Evolutionary conservation across 1,284 basidiomycete species (phyloP).

Genomic region (Ustilago nuda): DNA sequence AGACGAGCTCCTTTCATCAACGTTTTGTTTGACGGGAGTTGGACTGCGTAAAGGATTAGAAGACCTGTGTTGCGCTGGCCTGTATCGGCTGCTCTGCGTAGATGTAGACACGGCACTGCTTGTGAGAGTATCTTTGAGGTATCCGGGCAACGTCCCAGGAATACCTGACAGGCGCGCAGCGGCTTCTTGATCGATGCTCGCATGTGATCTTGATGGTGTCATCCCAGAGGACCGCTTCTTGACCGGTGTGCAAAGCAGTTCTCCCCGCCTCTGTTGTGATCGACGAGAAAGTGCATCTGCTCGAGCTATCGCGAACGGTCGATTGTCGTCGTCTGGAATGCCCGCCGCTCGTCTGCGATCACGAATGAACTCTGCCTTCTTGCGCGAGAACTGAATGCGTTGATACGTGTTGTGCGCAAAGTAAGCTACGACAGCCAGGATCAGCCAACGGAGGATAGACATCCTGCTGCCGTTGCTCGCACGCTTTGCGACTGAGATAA

Average conservation of each 20-base stretch:
- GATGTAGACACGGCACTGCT: background rate
- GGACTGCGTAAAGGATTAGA: conserved; percentile 11
- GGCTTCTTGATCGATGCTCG: conserved; percentile 26
- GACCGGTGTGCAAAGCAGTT: conserved; percentile 19
- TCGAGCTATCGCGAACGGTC: conserved; percentile 52
- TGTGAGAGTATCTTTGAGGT: conserved; percentile 22
- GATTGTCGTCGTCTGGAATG: conserved; percentile 52
- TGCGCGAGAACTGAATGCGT: conserved; percentile 36
- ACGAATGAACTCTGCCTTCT: conserved; percentile 40
- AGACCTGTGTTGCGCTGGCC: background rate
- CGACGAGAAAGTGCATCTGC: conserved; percentile 41
- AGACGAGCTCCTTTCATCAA: conserved; percentile 8
- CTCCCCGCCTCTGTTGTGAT: conserved; percentile 26
- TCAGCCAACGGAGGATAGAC: conserved; percentile 34
- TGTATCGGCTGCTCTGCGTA: background rate
- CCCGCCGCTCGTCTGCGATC: conserved; percentile 54
- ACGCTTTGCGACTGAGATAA: background rate
- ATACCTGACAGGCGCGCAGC: conserved; percentile 42
- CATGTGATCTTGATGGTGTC: conserved; percentile 10
- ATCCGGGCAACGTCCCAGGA: conserved; percentile 42
- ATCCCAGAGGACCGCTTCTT: conserved; percentile 14
- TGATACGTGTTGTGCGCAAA: conserved; percentile 21
- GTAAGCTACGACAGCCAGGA: conserved; percentile 26
- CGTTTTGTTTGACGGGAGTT: conserved; percentile 17
- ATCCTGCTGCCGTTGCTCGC: conserved; percentile 10